phyloP scores from a whole-genome alignment of 768 basidiomycete genomes.

The Mycena venus region DNA sequence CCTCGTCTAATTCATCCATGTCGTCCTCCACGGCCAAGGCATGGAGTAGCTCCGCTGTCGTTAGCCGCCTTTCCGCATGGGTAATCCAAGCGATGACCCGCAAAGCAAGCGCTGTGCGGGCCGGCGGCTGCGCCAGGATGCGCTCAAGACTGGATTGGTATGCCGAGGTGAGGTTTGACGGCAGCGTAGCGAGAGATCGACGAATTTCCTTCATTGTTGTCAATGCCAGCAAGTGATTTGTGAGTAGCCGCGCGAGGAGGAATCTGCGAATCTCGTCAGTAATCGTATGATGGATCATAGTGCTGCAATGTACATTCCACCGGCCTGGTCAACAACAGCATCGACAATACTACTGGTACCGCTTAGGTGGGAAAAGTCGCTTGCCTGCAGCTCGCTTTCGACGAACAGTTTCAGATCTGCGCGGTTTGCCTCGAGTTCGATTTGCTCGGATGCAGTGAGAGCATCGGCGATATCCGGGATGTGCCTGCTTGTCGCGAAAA shows the following conservation, averaged over 20 bases:
- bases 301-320: slow-evolving; percentile 14
- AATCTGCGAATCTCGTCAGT: slow-evolving; percentile 12
- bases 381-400: slow-evolving; percentile 19
- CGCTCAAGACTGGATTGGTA: slow-evolving; percentile 26
- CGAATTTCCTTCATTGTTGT: slow-evolving; percentile 23
- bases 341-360: slow-evolving; percentile 1
- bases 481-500: slow-evolving; percentile 25
- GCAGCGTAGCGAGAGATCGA: slow-evolving; percentile 8
- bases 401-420: slow-evolving; percentile 20
- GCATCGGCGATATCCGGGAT: slow-evolving; percentile 24
- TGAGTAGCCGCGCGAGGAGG: slow-evolving; percentile 25
- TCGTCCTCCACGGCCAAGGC: slow-evolving; percentile 25
- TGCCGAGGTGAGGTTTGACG: slow-evolving; percentile 19
- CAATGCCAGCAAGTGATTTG: slow-evolving; percentile 16
- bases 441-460: not conserved
- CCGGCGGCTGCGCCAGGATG: slow-evolving; percentile 19
- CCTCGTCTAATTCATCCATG: slow-evolving; percentile 18
- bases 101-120: slow-evolving; percentile 7
- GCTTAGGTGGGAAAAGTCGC: slow-evolving; percentile 5
- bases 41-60: slow-evolving; percentile 18
- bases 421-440: slow-evolving; percentile 22
- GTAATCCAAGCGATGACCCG: slow-evolving; percentile 24
- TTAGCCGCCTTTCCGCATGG: slow-evolving; percentile 22
- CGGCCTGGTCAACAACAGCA: slow-evolving; percentile 17
- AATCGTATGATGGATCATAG: not conserved